Evolutionary conservation across 805 yeast genomes (phyloP), one percentile per base, ranked within the genome.

Genomic region (Zygoascus biomembranicola): DNA sequence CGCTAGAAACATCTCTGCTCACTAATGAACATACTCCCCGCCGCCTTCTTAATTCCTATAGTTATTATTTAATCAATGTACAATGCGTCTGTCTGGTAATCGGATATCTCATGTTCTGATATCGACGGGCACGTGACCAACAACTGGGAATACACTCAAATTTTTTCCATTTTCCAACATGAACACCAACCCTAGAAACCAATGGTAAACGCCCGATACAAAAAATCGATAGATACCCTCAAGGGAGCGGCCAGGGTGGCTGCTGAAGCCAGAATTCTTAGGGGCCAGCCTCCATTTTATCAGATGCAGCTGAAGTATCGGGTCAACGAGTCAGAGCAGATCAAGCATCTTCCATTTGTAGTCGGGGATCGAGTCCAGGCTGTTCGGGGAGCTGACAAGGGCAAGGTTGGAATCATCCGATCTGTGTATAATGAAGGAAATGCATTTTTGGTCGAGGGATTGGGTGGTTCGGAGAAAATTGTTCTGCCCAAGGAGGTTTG

Each of bases 311-410:
- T 52, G 18, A 50, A 56, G 31, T 47, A 56, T 32, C 61, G 61
- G 26, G 70, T 72, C 16, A 68, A 68, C 2, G 66, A 65, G 44
- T 63, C 65, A 13, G 65, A 68, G 44, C 76, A 76, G 60, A 71
- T 73, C 14, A 74, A 70, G 10, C 26, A 45, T 16, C 52, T 56
- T n/a, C 63, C 59, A 18, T 81, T 80, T 58, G 73, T 82, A 47
- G 81, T 80, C 20, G 95, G 95, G 19, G 96, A 88, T 69, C 73
- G 84, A 56, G 95, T 87, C 1, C 78, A 88, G 64, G 75, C 89
- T 26, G 73, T 80, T 28, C 77, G 76, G 50, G 97, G 97, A 18
- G 74, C 77, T 47, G 77, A 79, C 63, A 80, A 80, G 63, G 96
- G 96, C n/a, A 81, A 79, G 28, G 76, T 90, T 13, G 82, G 92